Evolutionary conservation across 2,329 filamentous ascomycete genomes (phyloP).

Genomic region (Ceratocystis papillata): DNA sequence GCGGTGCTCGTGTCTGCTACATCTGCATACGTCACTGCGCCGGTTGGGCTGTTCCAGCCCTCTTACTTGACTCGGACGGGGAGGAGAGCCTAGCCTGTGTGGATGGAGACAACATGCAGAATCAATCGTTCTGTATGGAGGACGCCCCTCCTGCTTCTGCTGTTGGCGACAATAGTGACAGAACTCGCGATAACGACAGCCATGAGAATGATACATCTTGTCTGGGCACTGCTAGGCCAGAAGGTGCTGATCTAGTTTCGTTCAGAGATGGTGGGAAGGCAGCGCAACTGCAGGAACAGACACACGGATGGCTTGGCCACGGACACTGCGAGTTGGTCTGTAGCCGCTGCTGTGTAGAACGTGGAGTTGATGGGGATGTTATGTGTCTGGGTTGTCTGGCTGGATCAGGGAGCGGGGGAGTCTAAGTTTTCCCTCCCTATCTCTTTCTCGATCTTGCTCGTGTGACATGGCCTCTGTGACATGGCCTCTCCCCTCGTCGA

Average conservation of each 20-base stretch:
- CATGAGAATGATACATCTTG: neutral
- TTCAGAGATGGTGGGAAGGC: neutral
- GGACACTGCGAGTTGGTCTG: conserved; percentile 49
- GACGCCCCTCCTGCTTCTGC: neutral
- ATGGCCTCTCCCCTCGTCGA: neutral
- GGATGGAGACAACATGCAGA: neutral
- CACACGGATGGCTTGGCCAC: conserved; percentile 33
- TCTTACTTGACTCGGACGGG: neutral
- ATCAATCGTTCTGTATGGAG: conserved; percentile 1
- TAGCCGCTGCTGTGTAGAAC: conserved; percentile 58
- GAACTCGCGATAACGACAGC: neutral
- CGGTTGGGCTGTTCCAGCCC: conserved; percentile 33
- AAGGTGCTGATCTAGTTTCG: neutral
- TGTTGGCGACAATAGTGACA: neutral
- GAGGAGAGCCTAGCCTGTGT: neutral
- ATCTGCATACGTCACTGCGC: conserved; percentile 57
- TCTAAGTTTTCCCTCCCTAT: neutral
- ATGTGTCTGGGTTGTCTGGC: conserved; percentile 54
- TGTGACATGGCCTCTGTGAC: neutral
- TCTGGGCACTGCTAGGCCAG: neutral
- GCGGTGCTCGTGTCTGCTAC: conserved; percentile 52
- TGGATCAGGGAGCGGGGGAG: neutral
- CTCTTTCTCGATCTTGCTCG: neutral
- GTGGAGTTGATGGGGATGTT: conserved; percentile 52
- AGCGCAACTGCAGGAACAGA: conserved; percentile 24